Conservation (phyloP, 805 yeast species). For the Candida sanyiensis region DNA sequence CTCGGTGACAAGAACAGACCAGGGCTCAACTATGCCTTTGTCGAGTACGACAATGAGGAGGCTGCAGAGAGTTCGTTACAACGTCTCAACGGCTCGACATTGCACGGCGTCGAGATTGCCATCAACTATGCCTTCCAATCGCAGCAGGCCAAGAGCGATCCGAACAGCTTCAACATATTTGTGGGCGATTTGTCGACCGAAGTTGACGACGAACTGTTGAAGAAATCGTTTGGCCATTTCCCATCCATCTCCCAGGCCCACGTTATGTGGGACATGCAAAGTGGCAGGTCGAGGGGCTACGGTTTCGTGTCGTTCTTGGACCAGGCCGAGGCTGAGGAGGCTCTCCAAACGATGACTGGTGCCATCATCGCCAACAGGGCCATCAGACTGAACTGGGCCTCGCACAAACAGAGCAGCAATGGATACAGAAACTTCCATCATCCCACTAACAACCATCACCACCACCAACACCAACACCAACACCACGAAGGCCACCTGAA, state of each 20-base stretch:
- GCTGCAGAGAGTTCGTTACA: constrained; percentile 60
- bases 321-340: constrained; percentile 65
- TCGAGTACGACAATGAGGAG: constrained; percentile 57
- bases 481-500: constrained; percentile 5
- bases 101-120: constrained; percentile 51
- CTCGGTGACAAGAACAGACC: constrained; percentile 69
- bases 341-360: constrained; percentile 72
- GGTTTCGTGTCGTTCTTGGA: constrained; percentile 78
- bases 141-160: constrained; percentile 51
- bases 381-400: constrained; percentile 85
- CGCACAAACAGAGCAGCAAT: constrained; percentile 45
- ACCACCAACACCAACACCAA: constrained; percentile 10
- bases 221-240: constrained; percentile 49
- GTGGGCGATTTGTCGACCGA: constrained; percentile 84
- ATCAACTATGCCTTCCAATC: constrained; percentile 85
- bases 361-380: constrained; percentile 65
- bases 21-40: constrained; percentile 77
- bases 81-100: constrained; percentile 50
- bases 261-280: constrained; percentile 97
- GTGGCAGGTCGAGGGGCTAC: constrained; percentile 86
- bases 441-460: constrained; percentile 11
- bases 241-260: constrained; percentile 71
- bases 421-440: constrained; percentile 11
- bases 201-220: constrained; percentile 70
- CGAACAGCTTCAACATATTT: constrained; percentile 63